These are phyloP conservation scores for Cafeteria roenbergensis DNA, from an alignment of 108 stramenopile species.

Conservation along the genomic window DNA sequence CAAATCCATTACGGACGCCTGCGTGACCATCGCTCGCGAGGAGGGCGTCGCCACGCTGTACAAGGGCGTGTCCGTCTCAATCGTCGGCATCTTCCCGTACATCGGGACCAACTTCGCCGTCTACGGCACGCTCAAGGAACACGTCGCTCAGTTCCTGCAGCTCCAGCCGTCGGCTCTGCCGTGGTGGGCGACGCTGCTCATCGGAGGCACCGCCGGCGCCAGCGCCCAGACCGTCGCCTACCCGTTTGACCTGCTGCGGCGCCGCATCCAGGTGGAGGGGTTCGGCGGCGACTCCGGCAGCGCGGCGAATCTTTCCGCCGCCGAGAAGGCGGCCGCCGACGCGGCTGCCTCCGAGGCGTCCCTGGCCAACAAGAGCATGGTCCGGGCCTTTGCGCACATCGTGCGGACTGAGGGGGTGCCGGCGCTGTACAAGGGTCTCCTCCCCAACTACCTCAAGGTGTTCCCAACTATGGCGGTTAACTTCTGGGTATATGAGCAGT, in stretches of 20 bases:
- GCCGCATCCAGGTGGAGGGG: conserved; percentile 37
- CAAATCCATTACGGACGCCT: neutral
- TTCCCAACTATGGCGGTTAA: too few species aligned
- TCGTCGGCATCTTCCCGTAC: conserved; percentile 11
- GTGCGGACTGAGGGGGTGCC: neutral
- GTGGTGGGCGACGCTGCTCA: conserved; percentile 17
- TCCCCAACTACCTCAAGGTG: neutral
- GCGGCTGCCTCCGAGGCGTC: conserved; percentile 20
- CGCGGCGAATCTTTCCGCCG: too few species aligned
- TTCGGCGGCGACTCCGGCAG: too few species aligned
- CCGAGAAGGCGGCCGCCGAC: too few species aligned
- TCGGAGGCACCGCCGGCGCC: conserved; percentile 28
- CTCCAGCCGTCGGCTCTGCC: conserved; percentile 20
- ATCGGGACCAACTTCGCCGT: neutral
- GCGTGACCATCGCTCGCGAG: neutral
- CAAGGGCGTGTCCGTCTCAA: neutral
- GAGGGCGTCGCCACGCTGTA: conserved; percentile 3
- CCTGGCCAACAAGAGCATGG: neutral
- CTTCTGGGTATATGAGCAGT: too few species aligned
- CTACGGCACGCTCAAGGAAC: neutral
- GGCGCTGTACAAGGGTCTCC: conserved; percentile 1
- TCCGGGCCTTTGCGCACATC: neutral
- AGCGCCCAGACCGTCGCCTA: conserved; percentile 33
- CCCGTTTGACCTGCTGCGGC: conserved; percentile 34
- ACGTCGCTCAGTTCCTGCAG: conserved; percentile 25